Evolutionary conservation across 1,284 basidiomycete species (phyloP).

Genomic region (Earliella scabrosa): DNA sequence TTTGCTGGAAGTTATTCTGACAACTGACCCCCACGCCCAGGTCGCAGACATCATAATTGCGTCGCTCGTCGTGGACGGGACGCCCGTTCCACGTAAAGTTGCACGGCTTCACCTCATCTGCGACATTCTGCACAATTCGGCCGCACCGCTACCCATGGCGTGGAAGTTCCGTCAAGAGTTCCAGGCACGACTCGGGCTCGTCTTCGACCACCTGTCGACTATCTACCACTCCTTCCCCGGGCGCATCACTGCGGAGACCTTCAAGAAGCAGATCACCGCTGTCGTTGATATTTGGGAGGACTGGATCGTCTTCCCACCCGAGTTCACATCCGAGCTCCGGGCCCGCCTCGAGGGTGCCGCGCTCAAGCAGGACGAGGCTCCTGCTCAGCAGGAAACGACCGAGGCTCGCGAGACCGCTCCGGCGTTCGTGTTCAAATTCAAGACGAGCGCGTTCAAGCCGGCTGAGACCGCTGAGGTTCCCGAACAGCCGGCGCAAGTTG

Average conservation of each 20-base stretch:
- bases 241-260: conserved; percentile 90
- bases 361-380: conserved; percentile 36
- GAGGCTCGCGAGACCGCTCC: conserved; percentile 34
- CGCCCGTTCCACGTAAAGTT: conserved; percentile 94
- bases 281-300: conserved; percentile 96
- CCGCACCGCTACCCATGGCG: conserved; percentile 83
- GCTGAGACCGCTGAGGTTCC: conserved; percentile 45
- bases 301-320: conserved; percentile 91
- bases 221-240: conserved; percentile 94
- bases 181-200: conserved; percentile 82
- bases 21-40: conserved; percentile 41
- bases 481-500: conserved; percentile 39
- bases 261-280: conserved; percentile 86
- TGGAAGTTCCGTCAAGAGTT: conserved; percentile 96
- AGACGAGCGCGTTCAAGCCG: conserved; percentile 76
- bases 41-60: conserved; percentile 86
- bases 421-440: conserved; percentile 68
- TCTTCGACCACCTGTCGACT: conserved; percentile 92
- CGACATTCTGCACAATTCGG: conserved; percentile 97
- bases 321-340: conserved; percentile 77
- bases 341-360: conserved; percentile 70
- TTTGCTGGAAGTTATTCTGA: background rate
- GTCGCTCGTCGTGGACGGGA: conserved; percentile 83
- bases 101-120: conserved; percentile 95
- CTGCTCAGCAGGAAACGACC: conserved; percentile 36